Percentiles rank a stretch among this genome's conserved stretches.
These are phyloP conservation scores for Mortierella antarctica DNA, from an alignment of 192 early-diverging fungal species.

Conservation along the genomic window DNA sequence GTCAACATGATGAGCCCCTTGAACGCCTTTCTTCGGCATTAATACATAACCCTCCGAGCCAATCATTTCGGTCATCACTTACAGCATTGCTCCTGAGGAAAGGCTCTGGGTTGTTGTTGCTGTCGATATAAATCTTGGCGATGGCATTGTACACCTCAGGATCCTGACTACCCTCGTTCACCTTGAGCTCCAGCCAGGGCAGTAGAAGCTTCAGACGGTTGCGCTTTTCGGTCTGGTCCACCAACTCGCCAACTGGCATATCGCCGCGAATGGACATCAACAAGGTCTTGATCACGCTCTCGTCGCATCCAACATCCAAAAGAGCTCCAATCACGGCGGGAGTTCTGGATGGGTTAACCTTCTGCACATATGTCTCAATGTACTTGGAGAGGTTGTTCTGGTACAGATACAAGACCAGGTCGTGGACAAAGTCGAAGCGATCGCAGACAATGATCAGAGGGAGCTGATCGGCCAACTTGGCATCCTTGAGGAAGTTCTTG, in stretches of 20 bases:
- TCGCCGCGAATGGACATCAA: constrained; percentile 85
- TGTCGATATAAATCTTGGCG: constrained; percentile 99
- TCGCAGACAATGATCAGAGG: constrained; percentile 99
- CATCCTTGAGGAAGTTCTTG: constrained; percentile 99
- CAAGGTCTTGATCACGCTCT: constrained; percentile 91
- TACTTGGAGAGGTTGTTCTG: constrained; percentile 94
- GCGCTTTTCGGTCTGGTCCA: constrained; percentile 93
- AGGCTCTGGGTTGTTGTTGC: constrained; percentile 97
- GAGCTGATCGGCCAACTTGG: constrained; percentile 94
- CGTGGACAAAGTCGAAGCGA: constrained; percentile 96
- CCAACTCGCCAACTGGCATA: constrained; percentile 87
- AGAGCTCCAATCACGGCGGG: constrained; percentile 97
- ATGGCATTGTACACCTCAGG: constrained; percentile 95
- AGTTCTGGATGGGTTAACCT: constrained; percentile 94
- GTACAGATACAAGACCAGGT: constrained; percentile 95
- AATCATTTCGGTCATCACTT: constrained; percentile 5
- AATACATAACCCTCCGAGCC: not conserved
- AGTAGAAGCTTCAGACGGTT: constrained; percentile 96
- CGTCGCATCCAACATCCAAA: constrained; percentile 98
- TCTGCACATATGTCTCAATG: constrained; percentile 99
- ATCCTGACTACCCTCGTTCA: constrained; percentile 90
- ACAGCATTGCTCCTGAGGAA: constrained; percentile 91
- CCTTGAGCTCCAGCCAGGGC: constrained; percentile 93
- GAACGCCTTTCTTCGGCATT: not conserved
- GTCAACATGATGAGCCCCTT: not conserved